Evolutionary conservation across 2,329 filamentous ascomycete species (phyloP), one percentile per base, ranked within the genome.

Genomic region (Zymoseptoria pseudotritici): DNA sequence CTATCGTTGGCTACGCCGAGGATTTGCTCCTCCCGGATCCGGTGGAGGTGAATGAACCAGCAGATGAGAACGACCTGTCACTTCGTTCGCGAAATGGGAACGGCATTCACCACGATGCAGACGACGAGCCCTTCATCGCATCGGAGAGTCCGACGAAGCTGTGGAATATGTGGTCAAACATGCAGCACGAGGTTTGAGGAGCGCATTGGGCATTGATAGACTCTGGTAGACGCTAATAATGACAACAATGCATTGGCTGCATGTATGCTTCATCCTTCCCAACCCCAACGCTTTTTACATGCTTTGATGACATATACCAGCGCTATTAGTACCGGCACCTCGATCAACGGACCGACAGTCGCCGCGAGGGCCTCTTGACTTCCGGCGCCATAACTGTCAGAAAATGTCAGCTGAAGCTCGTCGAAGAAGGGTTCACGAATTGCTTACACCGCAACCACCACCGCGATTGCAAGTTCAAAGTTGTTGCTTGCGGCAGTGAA

Each of bases 401-500:
- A 9, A 29, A 29, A 9, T 29, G 8, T 29, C 4, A 29, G 26
- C 26, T 9, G 2, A 29, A 29, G 26, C 26, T 9, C 26, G 1
- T 29, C 4, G 26, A 29, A 4, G 8, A 29, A 8, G 9, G 26
- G 4, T 8, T 29, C 26, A 4, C 2, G 9, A 4, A 2, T 1
- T 29, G 26, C 26, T 29, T 29, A 96, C 0, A 87, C 87, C 0
- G 91, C 88, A 2, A 96, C 86, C 0, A 89, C 89, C 0, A 96
- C 91, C 0, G 91, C 91, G 74, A 96, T 96, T 0, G 91, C 90
- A 22, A 96, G 77, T 77, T 96, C 91, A 69, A 96, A 96, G 71
- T 96, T 96, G 71, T 96, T 96, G 72, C 91, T 96, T 0, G 90
- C 89, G 0, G 90, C 92, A 0, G 90, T 95, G 68, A 96, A 94